Conservation (phyloP, 2,329 filamentous ascomycete species). For the Magnaporthiopsis poae region DNA sequence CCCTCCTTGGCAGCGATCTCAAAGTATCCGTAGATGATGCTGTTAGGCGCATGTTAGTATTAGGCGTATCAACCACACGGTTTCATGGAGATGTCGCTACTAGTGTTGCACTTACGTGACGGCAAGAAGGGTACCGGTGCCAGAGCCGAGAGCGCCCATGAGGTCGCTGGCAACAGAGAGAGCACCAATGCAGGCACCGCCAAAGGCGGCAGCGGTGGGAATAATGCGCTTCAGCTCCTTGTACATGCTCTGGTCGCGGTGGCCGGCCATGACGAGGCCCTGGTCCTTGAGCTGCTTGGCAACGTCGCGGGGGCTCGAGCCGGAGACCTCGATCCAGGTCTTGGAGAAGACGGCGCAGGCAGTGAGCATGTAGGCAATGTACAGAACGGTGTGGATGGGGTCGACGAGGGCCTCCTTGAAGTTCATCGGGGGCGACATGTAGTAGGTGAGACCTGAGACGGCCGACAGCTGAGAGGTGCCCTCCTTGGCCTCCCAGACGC, state of each 20-base stretch:
- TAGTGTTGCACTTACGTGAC: conserved; percentile 68
- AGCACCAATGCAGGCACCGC: conserved; percentile 96
- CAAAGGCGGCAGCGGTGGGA: conserved; percentile 92
- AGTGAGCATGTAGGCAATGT: conserved; percentile 94
- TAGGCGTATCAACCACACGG: conserved; percentile 16
- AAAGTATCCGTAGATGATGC: conserved; percentile 99
- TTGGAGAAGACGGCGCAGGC: conserved; percentile 94
- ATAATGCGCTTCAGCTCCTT: conserved; percentile 99
- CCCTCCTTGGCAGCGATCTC: conserved; percentile 98
- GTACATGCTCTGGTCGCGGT: conserved; percentile 99
- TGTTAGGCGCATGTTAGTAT: conserved; percentile 31
- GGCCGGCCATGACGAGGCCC: conserved; percentile 97
- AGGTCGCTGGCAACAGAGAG: conserved; percentile 93
- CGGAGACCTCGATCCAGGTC: conserved; percentile 99
- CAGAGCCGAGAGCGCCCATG: conserved; percentile 87
- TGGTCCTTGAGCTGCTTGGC: conserved; percentile 99
- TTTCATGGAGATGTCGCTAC: neutral
- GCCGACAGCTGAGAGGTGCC: conserved; percentile 92
- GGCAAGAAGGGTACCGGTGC: conserved; percentile 93
- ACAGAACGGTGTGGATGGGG: conserved; percentile 90
- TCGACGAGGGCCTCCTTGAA: conserved; percentile 94
- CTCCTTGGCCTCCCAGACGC: conserved; percentile 96
- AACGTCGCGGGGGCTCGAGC: conserved; percentile 92
- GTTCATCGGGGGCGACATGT: conserved; percentile 98
- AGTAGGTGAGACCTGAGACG: conserved; percentile 89